These are phyloP conservation scores for Fusarium sp. DNA, from an alignment of 2,329 filamentous ascomycete species.

Conservation along the genomic window DNA sequence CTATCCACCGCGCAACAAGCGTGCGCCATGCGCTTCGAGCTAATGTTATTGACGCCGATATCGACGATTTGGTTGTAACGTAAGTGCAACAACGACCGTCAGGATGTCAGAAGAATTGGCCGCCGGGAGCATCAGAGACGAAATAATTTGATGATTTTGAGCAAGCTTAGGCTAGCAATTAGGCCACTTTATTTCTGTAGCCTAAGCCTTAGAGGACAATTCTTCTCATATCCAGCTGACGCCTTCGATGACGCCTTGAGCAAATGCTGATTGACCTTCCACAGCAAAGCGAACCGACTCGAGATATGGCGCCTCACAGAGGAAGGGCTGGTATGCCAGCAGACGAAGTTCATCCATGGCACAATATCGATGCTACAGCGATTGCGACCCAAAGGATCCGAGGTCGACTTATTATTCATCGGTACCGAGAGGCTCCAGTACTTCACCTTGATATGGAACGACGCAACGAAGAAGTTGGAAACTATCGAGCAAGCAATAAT, in stretches of 20 bases:
- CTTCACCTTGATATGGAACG: conserved; percentile 89
- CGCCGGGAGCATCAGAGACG: no score
- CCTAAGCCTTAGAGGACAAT: no score
- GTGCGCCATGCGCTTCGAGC: conserved; percentile 88
- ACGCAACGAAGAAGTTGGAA: conserved; percentile 61
- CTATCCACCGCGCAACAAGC: conserved; percentile 92
- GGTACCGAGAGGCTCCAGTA: conserved; percentile 92
- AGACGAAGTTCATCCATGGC: conserved; percentile 81
- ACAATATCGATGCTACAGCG: conserved; percentile 87
- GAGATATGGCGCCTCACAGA: conserved; percentile 81
- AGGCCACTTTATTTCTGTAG: no score
- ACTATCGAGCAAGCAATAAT: conserved; percentile 63
- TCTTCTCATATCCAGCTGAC: no score
- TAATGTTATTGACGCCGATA: conserved; percentile 76
- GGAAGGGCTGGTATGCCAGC: conserved; percentile 72
- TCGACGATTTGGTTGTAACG: conserved; percentile 89
- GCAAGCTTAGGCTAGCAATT: no score
- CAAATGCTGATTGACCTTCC: conserved; percentile 45
- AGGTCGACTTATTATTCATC: conserved; percentile 88
- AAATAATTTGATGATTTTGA: no score
- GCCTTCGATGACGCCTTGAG: conserved; percentile 1
- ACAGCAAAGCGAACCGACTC: conserved; percentile 83
- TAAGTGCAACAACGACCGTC: conserved; percentile 59
- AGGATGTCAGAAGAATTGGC: no score
- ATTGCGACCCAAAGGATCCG: conserved; percentile 77